Conservation (phyloP, 176 grass and related monocot genomes). For the Avena atlantica region DNA sequence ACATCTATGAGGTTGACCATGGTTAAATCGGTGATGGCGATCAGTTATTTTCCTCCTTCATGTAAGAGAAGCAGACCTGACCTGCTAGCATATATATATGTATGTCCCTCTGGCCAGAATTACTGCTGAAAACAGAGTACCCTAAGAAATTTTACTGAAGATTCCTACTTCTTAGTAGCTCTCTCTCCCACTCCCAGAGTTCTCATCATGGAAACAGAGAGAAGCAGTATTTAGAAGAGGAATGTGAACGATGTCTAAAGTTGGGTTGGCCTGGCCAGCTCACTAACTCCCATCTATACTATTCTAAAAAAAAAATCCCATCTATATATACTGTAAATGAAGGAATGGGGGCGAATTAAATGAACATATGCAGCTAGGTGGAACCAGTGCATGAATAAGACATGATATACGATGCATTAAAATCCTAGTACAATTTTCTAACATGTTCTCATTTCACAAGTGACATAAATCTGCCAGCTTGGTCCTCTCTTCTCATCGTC, state of each 20-base stretch:
- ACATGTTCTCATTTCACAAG: neutral
- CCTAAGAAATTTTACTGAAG: neutral
- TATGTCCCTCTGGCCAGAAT: neutral
- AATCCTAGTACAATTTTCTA: neutral
- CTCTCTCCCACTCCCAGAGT: neutral
- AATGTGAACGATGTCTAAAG: neutral
- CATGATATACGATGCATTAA: neutral
- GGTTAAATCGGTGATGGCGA: neutral
- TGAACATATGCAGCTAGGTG: no score
- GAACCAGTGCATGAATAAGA: neutral
- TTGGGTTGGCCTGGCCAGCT: neutral
- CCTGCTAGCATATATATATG: neutral
- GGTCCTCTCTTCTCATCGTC: neutral
- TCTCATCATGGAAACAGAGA: neutral
- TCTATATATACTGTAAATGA: no score
- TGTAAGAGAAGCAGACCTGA: no score
- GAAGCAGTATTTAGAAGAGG: neutral
- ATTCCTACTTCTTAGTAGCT: neutral
- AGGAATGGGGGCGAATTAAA: no score
- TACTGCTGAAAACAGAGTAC: neutral
- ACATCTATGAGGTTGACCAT: neutral
- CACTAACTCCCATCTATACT: neutral
- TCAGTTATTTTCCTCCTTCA: neutral
- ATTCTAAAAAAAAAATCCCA: no score
- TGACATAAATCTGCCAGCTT: constrained; percentile 14